Conservation (phyloP, 805 yeast genomes). For the Sungouiozyma ichnusensis region DNA sequence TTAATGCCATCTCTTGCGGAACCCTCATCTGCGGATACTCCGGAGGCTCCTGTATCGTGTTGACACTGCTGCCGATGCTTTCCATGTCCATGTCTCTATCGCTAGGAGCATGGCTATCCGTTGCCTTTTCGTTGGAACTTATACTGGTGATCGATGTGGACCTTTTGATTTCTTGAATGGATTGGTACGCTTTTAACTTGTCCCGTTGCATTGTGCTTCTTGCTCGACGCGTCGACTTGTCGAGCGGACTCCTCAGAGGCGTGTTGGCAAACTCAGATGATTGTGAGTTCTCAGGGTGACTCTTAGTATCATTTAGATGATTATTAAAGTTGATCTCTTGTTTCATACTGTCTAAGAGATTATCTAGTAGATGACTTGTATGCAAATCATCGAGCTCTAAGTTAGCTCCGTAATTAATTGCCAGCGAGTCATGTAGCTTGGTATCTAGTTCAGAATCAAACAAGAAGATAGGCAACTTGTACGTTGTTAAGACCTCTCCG, state of each 20-base stretch:
- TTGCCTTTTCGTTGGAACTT: constrained; percentile 1
- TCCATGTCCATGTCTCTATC: constrained; percentile 13
- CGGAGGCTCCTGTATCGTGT: constrained; percentile 10
- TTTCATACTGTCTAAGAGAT: constrained; percentile 18
- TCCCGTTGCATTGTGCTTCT: no score
- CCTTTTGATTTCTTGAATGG: background rate
- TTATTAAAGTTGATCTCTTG: constrained; percentile 16
- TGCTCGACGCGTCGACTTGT: no score
- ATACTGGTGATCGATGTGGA: background rate
- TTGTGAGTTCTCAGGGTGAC: background rate
- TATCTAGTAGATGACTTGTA: constrained; percentile 6
- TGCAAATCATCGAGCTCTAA: constrained; percentile 4
- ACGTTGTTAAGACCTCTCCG: constrained; percentile 7
- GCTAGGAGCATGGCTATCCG: constrained; percentile 13
- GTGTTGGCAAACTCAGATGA: background rate
- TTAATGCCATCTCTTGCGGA: background rate
- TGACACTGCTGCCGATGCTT: constrained; percentile 23
- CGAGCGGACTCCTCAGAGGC: background rate
- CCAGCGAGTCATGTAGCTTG: constrained; percentile 5
- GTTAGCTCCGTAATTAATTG: constrained; percentile 6
- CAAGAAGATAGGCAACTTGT: constrained; percentile 14
- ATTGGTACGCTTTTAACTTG: background rate
- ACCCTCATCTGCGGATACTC: background rate
- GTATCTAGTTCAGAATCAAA: constrained; percentile 19
- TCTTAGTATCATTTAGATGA: constrained; percentile 3